Percentiles rank a stretch among this genome's conserved stretches.
These are phyloP conservation scores for Euptelea pleiosperma DNA, from an alignment of 164 flowering plant species.

Conservation along the genomic window DNA sequence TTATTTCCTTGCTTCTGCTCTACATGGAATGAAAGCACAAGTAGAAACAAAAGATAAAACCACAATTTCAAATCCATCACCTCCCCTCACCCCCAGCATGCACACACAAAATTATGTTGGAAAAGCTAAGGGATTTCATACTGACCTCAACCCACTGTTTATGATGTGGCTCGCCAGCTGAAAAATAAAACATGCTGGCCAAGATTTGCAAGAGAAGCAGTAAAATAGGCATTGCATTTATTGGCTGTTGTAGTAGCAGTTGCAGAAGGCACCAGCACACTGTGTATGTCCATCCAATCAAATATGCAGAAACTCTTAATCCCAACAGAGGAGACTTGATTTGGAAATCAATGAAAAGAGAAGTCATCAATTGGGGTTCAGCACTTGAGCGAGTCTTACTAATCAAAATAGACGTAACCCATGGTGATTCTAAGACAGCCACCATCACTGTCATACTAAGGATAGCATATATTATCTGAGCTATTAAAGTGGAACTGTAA, in stretches of 20 bases:
- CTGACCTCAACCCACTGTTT: slow-evolving; percentile 88
- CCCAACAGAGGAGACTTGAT: slow-evolving; percentile 17
- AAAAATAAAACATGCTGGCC: slow-evolving; percentile 38
- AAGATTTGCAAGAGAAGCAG: slow-evolving; percentile 64
- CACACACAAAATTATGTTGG: background rate
- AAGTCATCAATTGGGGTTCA: slow-evolving; percentile 11
- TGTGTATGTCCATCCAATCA: slow-evolving; percentile 63
- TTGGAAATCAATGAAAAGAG: slow-evolving; percentile 19
- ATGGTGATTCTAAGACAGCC: slow-evolving; percentile 46
- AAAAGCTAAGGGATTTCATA: slow-evolving; percentile 14
- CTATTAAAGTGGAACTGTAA: slow-evolving; percentile 37
- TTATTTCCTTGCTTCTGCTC: too few relatives aligned
- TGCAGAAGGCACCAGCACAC: slow-evolving; percentile 83
- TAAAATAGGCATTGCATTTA: slow-evolving; percentile 62
- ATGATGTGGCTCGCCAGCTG: slow-evolving; percentile 18
- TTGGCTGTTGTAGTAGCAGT: slow-evolving; percentile 75
- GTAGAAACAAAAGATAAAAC: too few relatives aligned
- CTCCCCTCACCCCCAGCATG: background rate
- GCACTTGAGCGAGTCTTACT: slow-evolving; percentile 10
- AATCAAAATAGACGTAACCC: slow-evolving; percentile 48
- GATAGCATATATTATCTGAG: slow-evolving; percentile 49
- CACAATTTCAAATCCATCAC: too few relatives aligned
- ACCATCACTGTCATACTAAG: slow-evolving; percentile 35
- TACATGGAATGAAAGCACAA: too few relatives aligned
- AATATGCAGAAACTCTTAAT: slow-evolving; percentile 36